Percentiles rank a stretch among this genome's conserved stretches.
These are phyloP conservation scores for Penicillium tannophilum DNA, from an alignment of 495 filamentous ascomycete species.

Conservation along the genomic window DNA sequence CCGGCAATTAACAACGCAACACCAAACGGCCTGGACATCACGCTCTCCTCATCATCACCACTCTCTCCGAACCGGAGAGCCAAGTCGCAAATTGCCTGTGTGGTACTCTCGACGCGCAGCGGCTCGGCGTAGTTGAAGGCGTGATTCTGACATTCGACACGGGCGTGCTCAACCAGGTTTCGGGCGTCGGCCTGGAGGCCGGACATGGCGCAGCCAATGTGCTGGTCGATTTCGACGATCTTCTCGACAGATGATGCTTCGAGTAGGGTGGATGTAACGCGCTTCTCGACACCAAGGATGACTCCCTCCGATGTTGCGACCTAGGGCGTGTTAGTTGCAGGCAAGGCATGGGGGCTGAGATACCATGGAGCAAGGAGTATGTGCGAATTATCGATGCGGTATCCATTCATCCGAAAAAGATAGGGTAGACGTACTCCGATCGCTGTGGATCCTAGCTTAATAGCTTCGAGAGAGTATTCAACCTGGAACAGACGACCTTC, in stretches of 20 bases:
- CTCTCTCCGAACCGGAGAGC: conserved; percentile 96
- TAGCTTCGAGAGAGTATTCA: conserved; percentile 99
- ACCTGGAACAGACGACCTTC: conserved; percentile 99
- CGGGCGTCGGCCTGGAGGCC: conserved; percentile 96
- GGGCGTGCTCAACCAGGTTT: conserved; percentile 95
- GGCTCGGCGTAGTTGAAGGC: conserved; percentile 95
- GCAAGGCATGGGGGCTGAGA: neutral
- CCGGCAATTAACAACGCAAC: conserved; percentile 96
- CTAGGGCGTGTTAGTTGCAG: conserved; percentile 39
- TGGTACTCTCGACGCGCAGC: conserved; percentile 93
- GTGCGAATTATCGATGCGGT: neutral
- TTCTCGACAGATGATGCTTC: conserved; percentile 98
- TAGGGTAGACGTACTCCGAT: conserved; percentile 71
- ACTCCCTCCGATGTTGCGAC: conserved; percentile 92
- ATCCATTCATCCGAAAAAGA: conserved; percentile 2
- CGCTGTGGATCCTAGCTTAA: conserved; percentile 97
- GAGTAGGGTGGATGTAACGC: conserved; percentile 93
- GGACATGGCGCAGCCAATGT: conserved; percentile 98
- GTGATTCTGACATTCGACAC: conserved; percentile 95
- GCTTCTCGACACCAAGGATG: conserved; percentile 97
- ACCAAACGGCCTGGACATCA: conserved; percentile 96
- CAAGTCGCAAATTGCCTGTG: conserved; percentile 97
- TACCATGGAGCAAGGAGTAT: neutral
- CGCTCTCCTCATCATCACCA: conserved; percentile 96
- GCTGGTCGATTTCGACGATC: conserved; percentile 97